A percentile compares a stretch with the other conserved stretches of the same genome.
These are phyloP conservation scores for Tephrocybe sp. DNA, from an alignment of 768 basidiomycete species.

Conservation along the genomic window DNA sequence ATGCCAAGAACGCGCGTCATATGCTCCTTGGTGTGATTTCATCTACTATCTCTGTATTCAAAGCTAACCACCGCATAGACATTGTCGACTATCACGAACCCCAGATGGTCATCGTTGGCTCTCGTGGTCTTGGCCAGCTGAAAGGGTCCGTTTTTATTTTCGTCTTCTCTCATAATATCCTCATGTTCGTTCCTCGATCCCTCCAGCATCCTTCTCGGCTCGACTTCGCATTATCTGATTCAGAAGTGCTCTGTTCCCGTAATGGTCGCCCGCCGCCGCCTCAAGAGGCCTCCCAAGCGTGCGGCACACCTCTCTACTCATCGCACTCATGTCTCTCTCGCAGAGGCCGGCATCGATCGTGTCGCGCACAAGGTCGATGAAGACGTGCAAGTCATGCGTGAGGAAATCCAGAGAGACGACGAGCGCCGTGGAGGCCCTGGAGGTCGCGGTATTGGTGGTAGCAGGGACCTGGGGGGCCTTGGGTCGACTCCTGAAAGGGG, in stretches of 20 bases:
- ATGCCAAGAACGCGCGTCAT: conserved; percentile 91
- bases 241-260: conserved; percentile 95
- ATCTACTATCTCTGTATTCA: not conserved
- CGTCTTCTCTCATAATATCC: not conserved
- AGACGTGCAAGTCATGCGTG: conserved; percentile 78
- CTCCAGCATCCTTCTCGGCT: conserved; percentile 83
- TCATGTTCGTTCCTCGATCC: not conserved
- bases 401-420: conserved; percentile 72
- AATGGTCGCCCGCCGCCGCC: conserved; percentile 91
- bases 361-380: conserved; percentile 83
- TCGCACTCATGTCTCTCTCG: conserved; percentile 80
- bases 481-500: conserved; percentile 22
- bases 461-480: conserved; percentile 23
- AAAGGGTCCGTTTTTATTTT: conserved; percentile 65
- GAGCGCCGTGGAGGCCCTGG: conserved; percentile 25
- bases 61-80: conserved; percentile 37
- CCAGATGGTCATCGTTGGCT: conserved; percentile 91
- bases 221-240: conserved; percentile 92
- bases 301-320: conserved; percentile 80
- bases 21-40: conserved; percentile 68
- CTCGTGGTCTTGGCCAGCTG: conserved; percentile 83
- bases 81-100: conserved; percentile 87
- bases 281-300: conserved; percentile 82
- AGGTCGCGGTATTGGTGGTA: no score
- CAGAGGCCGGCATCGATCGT: conserved; percentile 85